Evolutionary conservation across 208 protist species (phyloP), one percentile per base, ranked within the genome.

Genomic region (Crithidia brevicula): DNA sequence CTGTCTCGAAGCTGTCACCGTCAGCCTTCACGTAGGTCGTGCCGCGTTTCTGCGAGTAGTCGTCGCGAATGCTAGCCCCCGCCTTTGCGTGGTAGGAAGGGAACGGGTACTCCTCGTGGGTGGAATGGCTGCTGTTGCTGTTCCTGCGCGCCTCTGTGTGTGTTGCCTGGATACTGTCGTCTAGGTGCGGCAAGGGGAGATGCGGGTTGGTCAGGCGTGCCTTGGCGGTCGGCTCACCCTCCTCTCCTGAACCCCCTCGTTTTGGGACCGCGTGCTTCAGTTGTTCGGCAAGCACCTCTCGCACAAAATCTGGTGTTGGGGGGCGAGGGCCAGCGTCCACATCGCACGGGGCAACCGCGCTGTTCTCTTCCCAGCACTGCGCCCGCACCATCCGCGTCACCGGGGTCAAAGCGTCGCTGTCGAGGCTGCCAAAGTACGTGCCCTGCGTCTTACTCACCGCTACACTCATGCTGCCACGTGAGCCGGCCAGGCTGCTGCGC

Each of bases 281-380:
- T 22, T 59, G 63, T 4, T 25, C 28, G 3, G 63, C 63, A 8
- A 68, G 38, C 16, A 68, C 38, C 11, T 18, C 42, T 0, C 52
- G 63, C 51, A 68, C 63, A 42, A 68, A 68, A 36, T 68, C 63
- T 23, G 63, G 63, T 18, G 63, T 68, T 0, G 51, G 38, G 3
- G 63, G 63, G 3, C 50, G 51, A 23, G 11, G 38, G 23, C 33
- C 31, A 0, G 58, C 27, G 18, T 59, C 51, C 25, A 16, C 16
- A 25, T 45, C 22, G 1, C 10, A 1, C 34, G 6, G 38, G 30
- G 16, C n/a, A 1, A 38, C 63, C 4, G 51, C 18, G 2, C 51
- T 38, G 42, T 68, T 68, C n/a, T 68, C 63, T 16, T 57, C 63
- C 63, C 63, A 68, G 51, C 51, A 59, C 51, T 60, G 15, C 18